These are phyloP conservation scores for Micromonas pusilla DNA, from an alignment of 139 green algal species.

Conservation along the genomic window DNA sequence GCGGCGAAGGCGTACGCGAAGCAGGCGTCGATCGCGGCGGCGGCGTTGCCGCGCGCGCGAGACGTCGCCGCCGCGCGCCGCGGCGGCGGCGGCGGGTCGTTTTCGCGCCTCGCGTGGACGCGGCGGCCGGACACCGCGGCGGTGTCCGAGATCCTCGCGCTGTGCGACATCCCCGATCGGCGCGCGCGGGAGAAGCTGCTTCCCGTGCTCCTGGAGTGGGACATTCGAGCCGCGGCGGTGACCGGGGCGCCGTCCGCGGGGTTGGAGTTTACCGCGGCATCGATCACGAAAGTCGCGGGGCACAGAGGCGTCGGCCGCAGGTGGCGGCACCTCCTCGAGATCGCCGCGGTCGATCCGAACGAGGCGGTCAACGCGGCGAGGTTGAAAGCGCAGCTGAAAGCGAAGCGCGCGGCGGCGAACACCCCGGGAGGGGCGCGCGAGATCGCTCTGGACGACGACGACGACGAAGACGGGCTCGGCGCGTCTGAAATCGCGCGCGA, in stretches of 20 bases:
- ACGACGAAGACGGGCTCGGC: too few species aligned
- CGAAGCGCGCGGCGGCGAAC: neutral
- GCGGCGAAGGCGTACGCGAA: neutral
- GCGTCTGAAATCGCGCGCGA: too few species aligned
- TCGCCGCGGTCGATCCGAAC: neutral
- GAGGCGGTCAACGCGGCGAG: neutral
- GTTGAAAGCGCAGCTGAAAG: neutral
- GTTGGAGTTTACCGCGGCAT: neutral
- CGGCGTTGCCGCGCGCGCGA: neutral
- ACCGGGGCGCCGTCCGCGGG: too few species aligned
- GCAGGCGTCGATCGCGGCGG: neutral
- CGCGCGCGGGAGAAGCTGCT: neutral
- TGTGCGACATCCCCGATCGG: neutral
- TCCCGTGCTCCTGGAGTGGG: neutral
- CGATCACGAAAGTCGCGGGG: neutral
- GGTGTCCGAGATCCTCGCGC: neutral
- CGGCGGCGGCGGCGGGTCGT: neutral
- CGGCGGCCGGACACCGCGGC: neutral
- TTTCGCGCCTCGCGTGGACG: neutral
- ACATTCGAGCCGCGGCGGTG: too few species aligned
- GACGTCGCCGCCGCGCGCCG: neutral
- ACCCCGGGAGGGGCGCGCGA: neutral
- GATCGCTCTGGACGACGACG: too few species aligned
- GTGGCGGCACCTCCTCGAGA: neutral
- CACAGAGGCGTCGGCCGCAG: neutral